Conservation (phyloP, 352 stramenopile species). For the Globisporangium uncinulatum region DNA sequence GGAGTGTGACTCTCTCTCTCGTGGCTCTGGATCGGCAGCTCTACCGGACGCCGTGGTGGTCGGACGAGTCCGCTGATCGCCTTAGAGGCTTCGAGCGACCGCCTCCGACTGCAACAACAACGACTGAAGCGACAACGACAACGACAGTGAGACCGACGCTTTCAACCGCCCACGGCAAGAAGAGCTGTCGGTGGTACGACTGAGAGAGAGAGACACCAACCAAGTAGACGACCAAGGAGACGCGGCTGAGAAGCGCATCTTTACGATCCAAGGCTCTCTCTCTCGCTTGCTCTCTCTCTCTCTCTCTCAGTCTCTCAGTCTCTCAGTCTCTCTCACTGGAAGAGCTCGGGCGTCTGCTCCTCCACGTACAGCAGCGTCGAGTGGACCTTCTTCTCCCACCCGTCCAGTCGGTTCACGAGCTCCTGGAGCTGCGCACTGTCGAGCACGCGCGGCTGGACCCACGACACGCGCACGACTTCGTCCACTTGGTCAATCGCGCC, state of each 20-base stretch:
- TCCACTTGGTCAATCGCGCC: conserved; percentile 92
- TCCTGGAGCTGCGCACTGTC: conserved; percentile 77
- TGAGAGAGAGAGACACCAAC: conserved; percentile 11
- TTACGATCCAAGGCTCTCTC: neutral
- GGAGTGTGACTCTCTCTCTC: too few species aligned
- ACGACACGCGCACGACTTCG: conserved; percentile 91
- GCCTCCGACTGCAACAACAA: conserved; percentile 1
- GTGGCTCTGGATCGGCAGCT: conserved; percentile 11
- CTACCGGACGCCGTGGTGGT: conserved; percentile 37
- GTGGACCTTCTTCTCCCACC: conserved; percentile 81
- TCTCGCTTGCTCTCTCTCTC: neutral
- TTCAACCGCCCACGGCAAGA: conserved; percentile 27
- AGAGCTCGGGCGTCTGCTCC: conserved; percentile 82
- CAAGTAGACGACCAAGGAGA: neutral
- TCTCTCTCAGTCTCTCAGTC: neutral
- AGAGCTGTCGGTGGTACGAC: conserved; percentile 50
- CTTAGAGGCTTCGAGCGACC: conserved; percentile 10
- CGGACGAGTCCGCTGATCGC: conserved; percentile 27
- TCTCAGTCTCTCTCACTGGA: conserved; percentile 47
- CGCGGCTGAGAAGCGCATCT: neutral
- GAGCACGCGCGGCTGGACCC: conserved; percentile 89
- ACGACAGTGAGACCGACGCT: neutral
- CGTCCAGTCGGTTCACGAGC: conserved; percentile 60
- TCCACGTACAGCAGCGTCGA: conserved; percentile 82
- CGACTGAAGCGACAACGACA: neutral